A percentile compares a stretch with the other conserved stretches of the same genome.
phyloP scores from a whole-genome alignment of 331 rosid species.

The Acacia concinna region DNA sequence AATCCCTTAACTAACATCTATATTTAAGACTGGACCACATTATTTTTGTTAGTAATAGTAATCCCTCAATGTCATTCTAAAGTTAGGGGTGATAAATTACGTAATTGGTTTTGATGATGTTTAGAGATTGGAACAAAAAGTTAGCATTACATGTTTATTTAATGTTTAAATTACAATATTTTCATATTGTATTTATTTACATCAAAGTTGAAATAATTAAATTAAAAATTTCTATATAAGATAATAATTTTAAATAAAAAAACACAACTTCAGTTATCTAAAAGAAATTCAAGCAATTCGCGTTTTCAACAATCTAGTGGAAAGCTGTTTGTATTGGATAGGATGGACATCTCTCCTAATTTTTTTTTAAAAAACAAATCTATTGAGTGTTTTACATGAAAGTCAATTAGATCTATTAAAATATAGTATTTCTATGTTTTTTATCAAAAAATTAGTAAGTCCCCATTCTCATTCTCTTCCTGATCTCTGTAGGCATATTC shows the following conservation, averaged over 20 bases:
- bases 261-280: not conserved
- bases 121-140: not conserved
- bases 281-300: not conserved
- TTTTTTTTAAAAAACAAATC: too few relatives aligned
- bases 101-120: not conserved
- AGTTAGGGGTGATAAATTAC: not conserved
- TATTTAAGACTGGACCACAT: too few relatives aligned
- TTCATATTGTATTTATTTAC: not conserved
- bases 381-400: not conserved
- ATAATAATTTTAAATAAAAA: not conserved
- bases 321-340: too few relatives aligned
- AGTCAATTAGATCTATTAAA: too few relatives aligned
- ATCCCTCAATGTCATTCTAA: too few relatives aligned
- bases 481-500: not conserved
- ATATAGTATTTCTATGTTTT: not conserved
- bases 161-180: not conserved
- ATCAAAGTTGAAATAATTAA: not conserved
- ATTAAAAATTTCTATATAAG: not conserved
- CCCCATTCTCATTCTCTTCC: not conserved
- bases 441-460: not conserved
- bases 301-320: too few relatives aligned
- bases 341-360: too few relatives aligned
- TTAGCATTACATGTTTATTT: too few relatives aligned
- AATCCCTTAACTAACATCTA: not conserved
- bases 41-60: not conserved